Conservation (phyloP, 2,329 filamentous ascomycete species). For the Pyrenochaeta sp. region DNA sequence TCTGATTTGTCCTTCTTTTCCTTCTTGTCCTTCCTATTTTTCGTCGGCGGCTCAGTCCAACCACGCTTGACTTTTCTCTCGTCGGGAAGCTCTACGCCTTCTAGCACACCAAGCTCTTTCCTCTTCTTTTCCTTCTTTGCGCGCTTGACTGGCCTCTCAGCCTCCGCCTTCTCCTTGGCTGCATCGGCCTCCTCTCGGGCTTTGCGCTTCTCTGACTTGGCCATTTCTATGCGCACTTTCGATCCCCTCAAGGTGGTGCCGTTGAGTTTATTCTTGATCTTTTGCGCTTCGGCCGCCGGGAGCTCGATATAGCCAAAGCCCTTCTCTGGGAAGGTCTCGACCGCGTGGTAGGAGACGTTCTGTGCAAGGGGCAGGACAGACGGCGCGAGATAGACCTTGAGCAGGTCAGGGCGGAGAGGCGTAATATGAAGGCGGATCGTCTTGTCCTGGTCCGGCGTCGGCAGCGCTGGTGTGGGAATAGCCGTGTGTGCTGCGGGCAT, state of each 20-base stretch:
- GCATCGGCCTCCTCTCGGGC: conserved; percentile 46
- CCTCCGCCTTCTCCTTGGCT: conserved; percentile 44
- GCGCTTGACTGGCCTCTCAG: conserved; percentile 60
- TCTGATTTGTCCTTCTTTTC: conserved; percentile 62
- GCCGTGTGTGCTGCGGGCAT: conserved; percentile 44
- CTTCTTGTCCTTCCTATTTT: conserved; percentile 56
- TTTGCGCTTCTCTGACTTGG: conserved; percentile 68
- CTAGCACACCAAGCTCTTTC: conserved; percentile 60
- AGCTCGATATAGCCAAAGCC: conserved; percentile 91
- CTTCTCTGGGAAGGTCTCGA: conserved; percentile 89
- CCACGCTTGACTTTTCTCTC: conserved; percentile 85
- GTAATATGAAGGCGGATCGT: conserved; percentile 79
- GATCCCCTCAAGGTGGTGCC: conserved; percentile 82
- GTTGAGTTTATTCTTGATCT: conserved; percentile 88
- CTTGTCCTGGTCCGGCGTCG: conserved; percentile 23
- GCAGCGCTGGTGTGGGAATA: conserved; percentile 22
- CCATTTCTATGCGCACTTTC: conserved; percentile 86
- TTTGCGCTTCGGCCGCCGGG: conserved; percentile 82
- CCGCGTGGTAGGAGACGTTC: conserved; percentile 85
- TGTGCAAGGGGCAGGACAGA: conserved; percentile 71
- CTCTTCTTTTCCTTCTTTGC: conserved; percentile 56
- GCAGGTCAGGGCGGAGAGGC: conserved; percentile 78
- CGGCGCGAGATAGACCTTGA: conserved; percentile 74
- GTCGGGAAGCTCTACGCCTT: conserved; percentile 74
- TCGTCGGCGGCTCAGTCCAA: conserved; percentile 75